Evolutionary conservation across 768 basidiomycete genomes (phyloP).

Genomic region (Filobasidium floriforme): DNA sequence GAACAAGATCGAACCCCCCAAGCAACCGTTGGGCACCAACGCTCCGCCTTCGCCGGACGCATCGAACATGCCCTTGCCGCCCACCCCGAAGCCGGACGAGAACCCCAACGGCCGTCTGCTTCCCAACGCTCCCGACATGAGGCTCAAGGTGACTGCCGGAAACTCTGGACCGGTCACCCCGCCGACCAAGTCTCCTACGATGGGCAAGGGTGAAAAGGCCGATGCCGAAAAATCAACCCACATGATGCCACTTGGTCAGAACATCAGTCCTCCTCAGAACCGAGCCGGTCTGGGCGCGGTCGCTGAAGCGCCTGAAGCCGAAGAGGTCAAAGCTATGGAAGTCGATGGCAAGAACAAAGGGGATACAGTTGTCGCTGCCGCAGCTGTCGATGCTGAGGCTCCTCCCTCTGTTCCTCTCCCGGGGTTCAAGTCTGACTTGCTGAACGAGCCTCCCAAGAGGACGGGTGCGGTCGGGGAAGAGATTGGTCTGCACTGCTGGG

Average conservation of each 20-base stretch:
- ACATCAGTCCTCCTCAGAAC: slow-evolving; percentile 4
- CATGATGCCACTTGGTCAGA: background rate
- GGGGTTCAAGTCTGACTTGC: background rate
- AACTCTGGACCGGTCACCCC: background rate
- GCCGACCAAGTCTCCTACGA: background rate
- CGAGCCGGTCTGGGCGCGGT: slow-evolving; percentile 1
- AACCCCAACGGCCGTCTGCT: slow-evolving; percentile 7
- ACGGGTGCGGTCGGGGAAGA: slow-evolving; percentile 8
- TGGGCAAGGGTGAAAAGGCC: slow-evolving; percentile 1
- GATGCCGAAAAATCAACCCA: background rate
- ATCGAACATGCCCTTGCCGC: slow-evolving; percentile 17
- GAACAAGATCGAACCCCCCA: slow-evolving; percentile 3
- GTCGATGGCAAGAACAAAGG: background rate
- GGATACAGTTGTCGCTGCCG: background rate
- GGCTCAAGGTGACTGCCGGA: slow-evolving; percentile 1
- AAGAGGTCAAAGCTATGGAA: slow-evolving; percentile 7
- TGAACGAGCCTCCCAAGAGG: background rate
- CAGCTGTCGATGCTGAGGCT: background rate
- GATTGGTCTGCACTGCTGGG: slow-evolving; percentile 21
- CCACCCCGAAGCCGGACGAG: slow-evolving; percentile 19
- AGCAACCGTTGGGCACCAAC: slow-evolving; percentile 2
- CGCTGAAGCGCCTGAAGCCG: background rate
- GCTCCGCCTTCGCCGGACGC: slow-evolving; percentile 8
- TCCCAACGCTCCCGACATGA: background rate
- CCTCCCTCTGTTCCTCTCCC: background rate